These are phyloP conservation scores for Plasmodium berghei DNA, from an alignment of 169 alveolate species.

Conservation along the genomic window DNA sequence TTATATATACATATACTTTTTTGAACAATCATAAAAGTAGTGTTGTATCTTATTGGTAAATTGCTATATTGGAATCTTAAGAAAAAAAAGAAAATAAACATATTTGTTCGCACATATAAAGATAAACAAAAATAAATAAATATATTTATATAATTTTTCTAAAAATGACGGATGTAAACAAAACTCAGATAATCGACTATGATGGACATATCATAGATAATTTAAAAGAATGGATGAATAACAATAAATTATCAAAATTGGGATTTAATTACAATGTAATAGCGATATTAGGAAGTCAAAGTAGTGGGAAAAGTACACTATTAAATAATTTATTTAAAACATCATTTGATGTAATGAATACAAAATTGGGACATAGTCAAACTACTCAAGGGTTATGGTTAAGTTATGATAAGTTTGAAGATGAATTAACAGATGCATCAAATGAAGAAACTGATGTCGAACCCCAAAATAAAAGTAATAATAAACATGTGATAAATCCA, in stretches of 20 bases:
- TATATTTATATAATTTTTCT: not conserved
- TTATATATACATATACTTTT: no score
- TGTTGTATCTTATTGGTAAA: no score
- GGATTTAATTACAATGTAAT: constrained; percentile 88
- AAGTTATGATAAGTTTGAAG: constrained; percentile 78
- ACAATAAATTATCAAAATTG: constrained; percentile 28
- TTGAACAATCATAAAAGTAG: no score
- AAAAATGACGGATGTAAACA: constrained; percentile 9
- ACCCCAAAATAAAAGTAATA: not conserved
- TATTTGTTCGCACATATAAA: not conserved
- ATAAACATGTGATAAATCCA: constrained; percentile 47
- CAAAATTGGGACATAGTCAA: constrained; percentile 91
- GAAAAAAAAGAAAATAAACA: not conserved
- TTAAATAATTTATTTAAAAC: constrained; percentile 89
- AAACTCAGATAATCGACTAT: constrained; percentile 72
- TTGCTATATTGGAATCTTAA: no score
- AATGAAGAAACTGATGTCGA: not conserved
- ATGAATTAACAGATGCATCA: not conserved
- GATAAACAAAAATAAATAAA: not conserved
- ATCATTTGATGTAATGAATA: constrained; percentile 90
- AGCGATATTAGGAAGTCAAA: constrained; percentile 92
- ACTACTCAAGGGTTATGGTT: constrained; percentile 94
- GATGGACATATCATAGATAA: constrained; percentile 67
- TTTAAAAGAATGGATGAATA: constrained; percentile 60
- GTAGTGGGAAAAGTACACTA: constrained; percentile 93